Base-by-base conservation (phyloP, 495 filamentous ascomycete genomes). In the Aspergillus leporis region DNA sequence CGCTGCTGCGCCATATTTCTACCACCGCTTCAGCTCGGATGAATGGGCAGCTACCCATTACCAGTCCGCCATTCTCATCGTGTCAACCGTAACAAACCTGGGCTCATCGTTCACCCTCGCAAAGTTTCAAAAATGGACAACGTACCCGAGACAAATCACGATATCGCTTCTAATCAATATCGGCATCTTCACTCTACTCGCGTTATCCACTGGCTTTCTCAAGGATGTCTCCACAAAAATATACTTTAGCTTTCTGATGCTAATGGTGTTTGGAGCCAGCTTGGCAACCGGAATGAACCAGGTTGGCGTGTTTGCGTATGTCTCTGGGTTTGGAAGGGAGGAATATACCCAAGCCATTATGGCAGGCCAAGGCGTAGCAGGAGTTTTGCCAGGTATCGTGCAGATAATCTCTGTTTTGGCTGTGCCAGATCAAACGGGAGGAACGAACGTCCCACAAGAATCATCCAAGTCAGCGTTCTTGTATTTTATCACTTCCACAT, bases 261-360 rank as follows among this genome's bases (percentile, higher is more conserved):
- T 84, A 46, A 92, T 92, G 83, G 93, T 97, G n/a, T 87, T 87
- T 53, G 70, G 78, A 6, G 81, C 91, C 0, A 90, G 91, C 63
- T 76, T 88, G 62, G 92, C 90, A 0, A 85, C 92, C 0, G 95
- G 90, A 0, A 78, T 98, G 55, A 90, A 88, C 68, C 94, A 97
- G 75, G 98, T 98, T 70, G 94, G 95, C 49, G 85, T 93, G 34
- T 98, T 97, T 71, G 89, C 95, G 7, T 97, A 92, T 66, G 92
- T 90, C 12, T 83, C 91, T 8, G 87, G 88, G 28, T 97, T 96
- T 62, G 91, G 87, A 19, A 74, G 88, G 51, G 83, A 88, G 16
- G 87, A 91, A 64, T 98, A 97, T 74, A 97, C 90, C 51, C 93
- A 97, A 71, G 94, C 88, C 19, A 92, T 98, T 70, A 98, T 99